These are phyloP conservation scores for Anthracocystis walkeri DNA, from an alignment of 1,284 basidiomycete genomes.

Conservation along the genomic window DNA sequence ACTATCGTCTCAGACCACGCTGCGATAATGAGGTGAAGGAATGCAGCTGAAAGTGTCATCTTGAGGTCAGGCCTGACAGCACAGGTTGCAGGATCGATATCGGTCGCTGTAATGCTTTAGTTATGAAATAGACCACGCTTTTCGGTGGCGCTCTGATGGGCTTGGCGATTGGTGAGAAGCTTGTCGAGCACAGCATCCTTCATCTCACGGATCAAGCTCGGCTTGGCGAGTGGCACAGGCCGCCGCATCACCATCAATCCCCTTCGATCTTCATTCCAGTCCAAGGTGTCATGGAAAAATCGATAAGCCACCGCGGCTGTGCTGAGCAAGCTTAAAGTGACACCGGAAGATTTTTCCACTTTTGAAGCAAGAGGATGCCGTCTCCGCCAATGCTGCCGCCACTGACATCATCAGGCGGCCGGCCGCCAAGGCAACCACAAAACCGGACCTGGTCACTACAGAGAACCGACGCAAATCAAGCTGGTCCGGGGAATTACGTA, in stretches of 20 bases:
- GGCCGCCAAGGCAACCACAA: too few species aligned
- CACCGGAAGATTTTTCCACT: background rate
- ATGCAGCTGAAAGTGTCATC: too few species aligned
- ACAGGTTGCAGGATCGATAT: background rate
- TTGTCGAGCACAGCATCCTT: background rate
- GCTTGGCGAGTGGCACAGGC: background rate
- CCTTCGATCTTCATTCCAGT: background rate
- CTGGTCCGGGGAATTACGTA: too few species aligned
- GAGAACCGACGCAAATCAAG: too few species aligned
- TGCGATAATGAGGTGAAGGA: background rate
- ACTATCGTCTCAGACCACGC: background rate
- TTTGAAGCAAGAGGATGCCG: too few species aligned
- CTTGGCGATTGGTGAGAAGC: background rate
- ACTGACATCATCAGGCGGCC: too few species aligned
- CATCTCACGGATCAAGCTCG: constrained; percentile 1
- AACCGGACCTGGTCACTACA: too few species aligned
- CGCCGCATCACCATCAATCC: background rate
- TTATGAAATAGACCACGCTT: background rate
- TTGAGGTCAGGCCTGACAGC: background rate
- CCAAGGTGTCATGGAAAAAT: background rate
- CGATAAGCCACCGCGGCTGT: constrained; percentile 13
- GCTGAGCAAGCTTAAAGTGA: constrained; percentile 5
- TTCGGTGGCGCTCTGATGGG: background rate
- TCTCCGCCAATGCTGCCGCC: too few species aligned
- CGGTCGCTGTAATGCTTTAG: background rate